phyloP scores from a whole-genome alignment of 805 yeast genomes.

The Wilhelminamyces savonicus region DNA sequence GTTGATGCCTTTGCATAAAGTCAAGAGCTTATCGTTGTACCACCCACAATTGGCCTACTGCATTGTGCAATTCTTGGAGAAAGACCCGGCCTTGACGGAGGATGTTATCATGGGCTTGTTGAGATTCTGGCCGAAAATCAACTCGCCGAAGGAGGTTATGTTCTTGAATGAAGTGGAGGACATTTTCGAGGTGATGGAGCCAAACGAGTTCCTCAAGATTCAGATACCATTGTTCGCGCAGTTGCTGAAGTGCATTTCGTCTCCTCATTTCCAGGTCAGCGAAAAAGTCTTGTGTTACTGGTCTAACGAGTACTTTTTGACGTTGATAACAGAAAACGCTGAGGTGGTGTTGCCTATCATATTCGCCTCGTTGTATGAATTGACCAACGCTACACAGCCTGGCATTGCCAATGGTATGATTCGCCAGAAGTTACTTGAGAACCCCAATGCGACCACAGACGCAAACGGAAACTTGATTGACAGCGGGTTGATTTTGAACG shows the following conservation, averaged over 20 bases:
- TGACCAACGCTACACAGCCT: slow-evolving; percentile 50
- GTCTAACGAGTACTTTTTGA: slow-evolving; percentile 90
- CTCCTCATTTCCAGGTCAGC: slow-evolving; percentile 95
- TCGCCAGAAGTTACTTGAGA: slow-evolving; percentile 31
- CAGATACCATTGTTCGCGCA: slow-evolving; percentile 93
- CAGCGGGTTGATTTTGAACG: slow-evolving; percentile 26
- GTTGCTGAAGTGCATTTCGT: slow-evolving; percentile 85
- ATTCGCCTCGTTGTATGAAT: slow-evolving; percentile 83
- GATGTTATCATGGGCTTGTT: slow-evolving; percentile 93
- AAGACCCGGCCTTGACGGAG: slow-evolving; percentile 86
- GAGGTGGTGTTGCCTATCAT: slow-evolving; percentile 90
- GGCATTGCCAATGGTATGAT: slow-evolving; percentile 35
- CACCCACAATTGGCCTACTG: slow-evolving; percentile 98
- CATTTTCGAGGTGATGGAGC: slow-evolving; percentile 93
- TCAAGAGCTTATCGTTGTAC: slow-evolving; percentile 78
- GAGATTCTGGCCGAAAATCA: slow-evolving; percentile 94
- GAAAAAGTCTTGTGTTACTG: slow-evolving; percentile 92
- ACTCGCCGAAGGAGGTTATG: slow-evolving; percentile 93
- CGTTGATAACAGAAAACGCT: slow-evolving; percentile 85
- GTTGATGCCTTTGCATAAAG: slow-evolving; percentile 87
- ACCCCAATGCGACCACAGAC: slow-evolving; percentile 33
- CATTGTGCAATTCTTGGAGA: slow-evolving; percentile 92
- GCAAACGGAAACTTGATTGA: slow-evolving; percentile 39
- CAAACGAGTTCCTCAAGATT: slow-evolving; percentile 82
- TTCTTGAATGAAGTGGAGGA: slow-evolving; percentile 94